Conservation (phyloP, 345 rosid species). For the Aegle marmelos region DNA sequence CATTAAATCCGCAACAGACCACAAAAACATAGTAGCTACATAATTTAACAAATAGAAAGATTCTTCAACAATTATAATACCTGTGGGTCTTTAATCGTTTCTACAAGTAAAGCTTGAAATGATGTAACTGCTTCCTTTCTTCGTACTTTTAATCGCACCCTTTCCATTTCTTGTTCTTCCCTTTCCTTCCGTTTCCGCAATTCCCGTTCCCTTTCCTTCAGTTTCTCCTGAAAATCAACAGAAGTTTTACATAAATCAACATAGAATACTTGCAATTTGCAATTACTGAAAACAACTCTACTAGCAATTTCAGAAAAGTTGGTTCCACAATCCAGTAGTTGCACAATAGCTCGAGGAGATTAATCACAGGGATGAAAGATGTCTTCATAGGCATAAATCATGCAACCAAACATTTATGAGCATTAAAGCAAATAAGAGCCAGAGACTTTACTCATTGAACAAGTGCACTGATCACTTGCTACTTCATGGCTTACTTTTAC, state of each 20-base stretch:
- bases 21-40: neutral
- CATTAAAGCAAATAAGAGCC: neutral
- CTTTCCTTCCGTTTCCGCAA: conserved; percentile 88
- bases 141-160: conserved; percentile 80
- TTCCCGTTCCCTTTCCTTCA: conserved; percentile 89
- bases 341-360: neutral
- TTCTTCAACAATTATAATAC: conserved; percentile 27
- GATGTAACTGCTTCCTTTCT: conserved; percentile 88
- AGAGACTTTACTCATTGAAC: neutral
- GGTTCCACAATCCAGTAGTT: neutral
- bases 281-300: neutral
- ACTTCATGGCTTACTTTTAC: neutral
- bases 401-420: neutral
- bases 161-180: conserved; percentile 94
- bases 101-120: conserved; percentile 94
- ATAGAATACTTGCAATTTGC: neutral
- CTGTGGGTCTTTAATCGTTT: conserved; percentile 90
- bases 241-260: neutral
- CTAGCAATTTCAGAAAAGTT: neutral
- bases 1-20: neutral
- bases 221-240: conserved; percentile 53
- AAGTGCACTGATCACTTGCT: neutral
- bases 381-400: neutral
- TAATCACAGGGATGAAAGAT: neutral
- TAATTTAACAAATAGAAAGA: neutral